These are phyloP conservation scores for Aspergillus avenaceus DNA, from an alignment of 495 filamentous ascomycete genomes.

Conservation along the genomic window DNA sequence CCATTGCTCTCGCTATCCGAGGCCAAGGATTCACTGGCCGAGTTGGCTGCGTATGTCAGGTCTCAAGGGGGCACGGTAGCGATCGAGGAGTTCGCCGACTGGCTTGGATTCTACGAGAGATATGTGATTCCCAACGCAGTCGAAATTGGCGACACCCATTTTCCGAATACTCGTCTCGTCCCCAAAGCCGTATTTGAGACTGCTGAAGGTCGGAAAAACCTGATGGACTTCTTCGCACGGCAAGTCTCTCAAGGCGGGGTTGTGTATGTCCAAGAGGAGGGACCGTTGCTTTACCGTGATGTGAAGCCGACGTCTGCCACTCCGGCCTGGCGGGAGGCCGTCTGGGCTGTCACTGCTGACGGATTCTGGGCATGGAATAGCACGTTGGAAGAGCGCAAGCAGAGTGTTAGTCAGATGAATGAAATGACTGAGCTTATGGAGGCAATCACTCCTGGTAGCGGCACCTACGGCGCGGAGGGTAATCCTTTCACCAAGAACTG, in stretches of 20 bases:
- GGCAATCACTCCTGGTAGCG: slow-evolving; percentile 36
- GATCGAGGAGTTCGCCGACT: slow-evolving; percentile 27
- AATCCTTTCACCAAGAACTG: slow-evolving; percentile 41
- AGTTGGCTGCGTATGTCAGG: slow-evolving; percentile 23
- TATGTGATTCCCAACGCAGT: slow-evolving; percentile 29
- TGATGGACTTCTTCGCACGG: slow-evolving; percentile 15
- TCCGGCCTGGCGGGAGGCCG: slow-evolving; percentile 40
- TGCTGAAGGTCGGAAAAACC: slow-evolving; percentile 18
- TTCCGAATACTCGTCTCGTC: slow-evolving; percentile 38
- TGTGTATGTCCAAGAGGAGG: slow-evolving; percentile 26
- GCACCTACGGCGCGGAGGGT: slow-evolving; percentile 45
- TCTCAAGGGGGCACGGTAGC: slow-evolving; percentile 24
- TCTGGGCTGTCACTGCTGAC: slow-evolving; percentile 33
- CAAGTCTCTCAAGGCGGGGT: slow-evolving; percentile 14
- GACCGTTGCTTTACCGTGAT: slow-evolving; percentile 24
- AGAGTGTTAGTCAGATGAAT: slow-evolving; percentile 25
- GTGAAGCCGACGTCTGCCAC: slow-evolving; percentile 31
- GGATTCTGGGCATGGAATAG: slow-evolving; percentile 31
- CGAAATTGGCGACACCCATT: slow-evolving; percentile 21
- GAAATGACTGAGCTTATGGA: slow-evolving; percentile 31
- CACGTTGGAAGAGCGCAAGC: slow-evolving; percentile 25
- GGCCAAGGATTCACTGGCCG: slow-evolving; percentile 26
- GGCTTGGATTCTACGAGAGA: slow-evolving; percentile 30
- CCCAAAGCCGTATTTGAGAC: slow-evolving; percentile 24
- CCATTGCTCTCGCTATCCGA: slow-evolving; percentile 26